Conservation (phyloP, 768 basidiomycete genomes). For the Mycena kentingensis region DNA sequence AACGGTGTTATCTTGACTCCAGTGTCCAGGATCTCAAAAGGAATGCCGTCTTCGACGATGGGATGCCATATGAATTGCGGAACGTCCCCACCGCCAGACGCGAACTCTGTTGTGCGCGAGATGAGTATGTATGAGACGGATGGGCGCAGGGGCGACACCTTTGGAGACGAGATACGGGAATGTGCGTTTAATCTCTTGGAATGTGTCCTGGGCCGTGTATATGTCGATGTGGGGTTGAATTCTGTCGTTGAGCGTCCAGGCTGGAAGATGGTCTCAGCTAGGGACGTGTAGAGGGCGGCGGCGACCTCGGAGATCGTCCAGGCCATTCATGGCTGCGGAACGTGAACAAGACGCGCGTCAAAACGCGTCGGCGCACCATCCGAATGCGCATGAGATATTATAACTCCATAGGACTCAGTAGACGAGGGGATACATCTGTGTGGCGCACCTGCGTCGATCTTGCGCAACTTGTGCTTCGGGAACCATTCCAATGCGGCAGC, state of each 20-base stretch:
- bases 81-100: slow-evolving; percentile 81
- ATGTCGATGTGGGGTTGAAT: slow-evolving; percentile 77
- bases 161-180: slow-evolving; percentile 84
- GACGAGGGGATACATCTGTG: background rate
- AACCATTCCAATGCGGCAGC: slow-evolving; percentile 49
- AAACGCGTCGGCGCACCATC: slow-evolving; percentile 48
- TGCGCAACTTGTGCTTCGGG: slow-evolving; percentile 71
- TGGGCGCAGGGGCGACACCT: too few species aligned
- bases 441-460: slow-evolving; percentile 38
- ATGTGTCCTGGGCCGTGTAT: slow-evolving; percentile 69
- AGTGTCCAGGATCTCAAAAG: slow-evolving; percentile 68
- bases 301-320: slow-evolving; percentile 83
- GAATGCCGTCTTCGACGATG: slow-evolving; percentile 59
- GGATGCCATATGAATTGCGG: slow-evolving; percentile 85
- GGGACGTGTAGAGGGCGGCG: slow-evolving; percentile 3
- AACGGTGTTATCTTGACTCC: slow-evolving; percentile 68
- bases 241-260: slow-evolving; percentile 67
- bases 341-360: slow-evolving; percentile 1
- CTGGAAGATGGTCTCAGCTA: slow-evolving; percentile 43
- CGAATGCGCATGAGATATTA: slow-evolving; percentile 89
- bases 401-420: slow-evolving; percentile 46
- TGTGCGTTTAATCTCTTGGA: slow-evolving; percentile 61
- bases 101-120: slow-evolving; percentile 45
- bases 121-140: background rate
- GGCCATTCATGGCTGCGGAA: slow-evolving; percentile 73